Conservation (phyloP, 2,329 filamentous ascomycete species). For the Fusarium tupiense region DNA sequence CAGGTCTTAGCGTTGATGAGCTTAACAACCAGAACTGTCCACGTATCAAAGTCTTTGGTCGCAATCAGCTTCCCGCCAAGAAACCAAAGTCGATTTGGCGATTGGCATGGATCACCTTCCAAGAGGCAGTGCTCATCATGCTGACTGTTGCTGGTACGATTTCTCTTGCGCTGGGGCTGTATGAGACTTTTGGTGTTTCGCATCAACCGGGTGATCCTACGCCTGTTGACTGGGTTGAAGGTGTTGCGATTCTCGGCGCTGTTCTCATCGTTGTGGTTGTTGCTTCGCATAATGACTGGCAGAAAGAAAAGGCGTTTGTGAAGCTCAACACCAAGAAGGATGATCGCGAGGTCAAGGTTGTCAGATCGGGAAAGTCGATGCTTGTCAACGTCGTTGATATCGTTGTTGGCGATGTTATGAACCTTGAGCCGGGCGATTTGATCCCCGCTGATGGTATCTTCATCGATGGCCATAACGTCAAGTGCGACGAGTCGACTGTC, state of each 20-base stretch:
- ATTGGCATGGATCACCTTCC: slow-evolving; percentile 18
- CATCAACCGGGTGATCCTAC: slow-evolving; percentile 17
- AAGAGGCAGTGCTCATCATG: slow-evolving; percentile 15
- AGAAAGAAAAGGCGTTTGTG: slow-evolving; percentile 22
- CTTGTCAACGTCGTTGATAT: slow-evolving; percentile 13
- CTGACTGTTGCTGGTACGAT: slow-evolving; percentile 18
- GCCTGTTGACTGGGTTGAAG: slow-evolving; percentile 20
- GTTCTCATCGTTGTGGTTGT: slow-evolving; percentile 17
- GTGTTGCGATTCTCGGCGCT: slow-evolving; percentile 18
- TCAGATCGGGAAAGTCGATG: slow-evolving; percentile 15
- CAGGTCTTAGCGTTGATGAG: slow-evolving; percentile 24
- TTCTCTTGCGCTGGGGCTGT: slow-evolving; percentile 9
- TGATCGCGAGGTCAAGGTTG: slow-evolving; percentile 24
- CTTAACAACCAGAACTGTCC: background rate
- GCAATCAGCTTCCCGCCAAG: slow-evolving; percentile 11
- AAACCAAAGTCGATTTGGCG: slow-evolving; percentile 23
- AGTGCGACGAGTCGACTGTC: slow-evolving; percentile 49
- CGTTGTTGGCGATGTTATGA: slow-evolving; percentile 13
- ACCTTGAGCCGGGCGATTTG: slow-evolving; percentile 20
- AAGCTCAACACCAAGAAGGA: slow-evolving; percentile 26
- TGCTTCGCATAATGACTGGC: slow-evolving; percentile 23
- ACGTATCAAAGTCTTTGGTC: slow-evolving; percentile 1
- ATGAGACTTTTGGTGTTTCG: slow-evolving; percentile 6
- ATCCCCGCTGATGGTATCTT: slow-evolving; percentile 19
- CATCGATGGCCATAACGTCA: slow-evolving; percentile 21